phyloP scores from a whole-genome alignment of 2,329 filamentous ascomycete species.

The Diaporthe citri region DNA sequence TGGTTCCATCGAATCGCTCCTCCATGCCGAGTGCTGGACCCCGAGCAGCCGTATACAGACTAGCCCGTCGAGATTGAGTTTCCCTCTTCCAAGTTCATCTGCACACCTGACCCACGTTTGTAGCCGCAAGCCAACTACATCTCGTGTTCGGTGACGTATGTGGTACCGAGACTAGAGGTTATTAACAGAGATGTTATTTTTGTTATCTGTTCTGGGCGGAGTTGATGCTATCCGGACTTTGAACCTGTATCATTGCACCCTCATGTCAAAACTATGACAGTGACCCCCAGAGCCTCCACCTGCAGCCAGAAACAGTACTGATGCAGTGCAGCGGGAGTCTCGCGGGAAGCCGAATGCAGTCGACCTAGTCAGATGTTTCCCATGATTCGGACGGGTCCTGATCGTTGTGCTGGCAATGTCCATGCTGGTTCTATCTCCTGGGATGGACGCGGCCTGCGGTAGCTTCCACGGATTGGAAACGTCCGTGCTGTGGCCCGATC shows the following conservation, averaged over 20 bases:
- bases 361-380: neutral
- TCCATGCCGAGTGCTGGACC: neutral
- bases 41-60: constrained; percentile 1
- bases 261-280: neutral
- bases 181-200: neutral
- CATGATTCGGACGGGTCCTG: neutral
- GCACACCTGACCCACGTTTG: constrained; percentile 18
- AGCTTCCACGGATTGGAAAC: neutral
- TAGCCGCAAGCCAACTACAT: constrained; percentile 17
- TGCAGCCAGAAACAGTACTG: constrained; percentile 8
- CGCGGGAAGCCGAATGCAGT: neutral
- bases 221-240: neutral
- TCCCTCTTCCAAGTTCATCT: neutral
- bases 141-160: constrained; percentile 24
- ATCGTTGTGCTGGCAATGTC: neutral
- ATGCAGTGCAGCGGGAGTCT: constrained; percentile 3
- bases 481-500: constrained; percentile 6
- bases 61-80: constrained; percentile 17
- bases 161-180: constrained; percentile 5
- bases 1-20: constrained; percentile 7
- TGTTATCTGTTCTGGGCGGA: neutral
- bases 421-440: neutral
- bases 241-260: neutral
- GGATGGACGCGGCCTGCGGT: constrained; percentile 1
- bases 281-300: neutral